Conservation (phyloP, 1,284 basidiomycete genomes). For the Afroboletus lepidellus region DNA sequence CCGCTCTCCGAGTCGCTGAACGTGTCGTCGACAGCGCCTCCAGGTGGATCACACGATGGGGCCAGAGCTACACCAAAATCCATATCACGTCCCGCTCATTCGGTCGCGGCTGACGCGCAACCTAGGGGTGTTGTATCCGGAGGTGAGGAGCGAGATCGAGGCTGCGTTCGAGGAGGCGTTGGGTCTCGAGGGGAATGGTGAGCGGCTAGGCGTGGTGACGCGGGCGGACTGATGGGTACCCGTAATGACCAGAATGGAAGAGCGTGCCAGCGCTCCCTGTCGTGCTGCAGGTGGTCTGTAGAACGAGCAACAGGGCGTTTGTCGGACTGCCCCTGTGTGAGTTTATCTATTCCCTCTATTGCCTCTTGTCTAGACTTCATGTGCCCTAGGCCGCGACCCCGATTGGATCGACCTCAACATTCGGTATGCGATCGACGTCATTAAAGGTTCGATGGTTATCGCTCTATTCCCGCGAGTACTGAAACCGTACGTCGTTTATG, state of each 20-base stretch:
- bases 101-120: constrained; percentile 32
- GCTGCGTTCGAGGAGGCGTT: constrained; percentile 30
- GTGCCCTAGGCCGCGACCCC: constrained; percentile 37
- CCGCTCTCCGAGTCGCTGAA: not conserved
- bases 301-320: constrained; percentile 38
- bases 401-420: constrained; percentile 39
- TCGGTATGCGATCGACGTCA: not conserved
- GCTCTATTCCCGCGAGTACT: not conserved
- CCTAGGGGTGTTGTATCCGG: constrained; percentile 24
- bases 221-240: no score
- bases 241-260: constrained; percentile 32
- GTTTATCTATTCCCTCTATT: not conserved
- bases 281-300: constrained; percentile 30
- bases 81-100: not conserved
- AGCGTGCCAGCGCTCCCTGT: constrained; percentile 18
- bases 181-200: constrained; percentile 17
- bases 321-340: constrained; percentile 43
- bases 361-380: not conserved
- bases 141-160: constrained; percentile 36
- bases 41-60: constrained; percentile 31
- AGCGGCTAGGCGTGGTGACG: not conserved
- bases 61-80: constrained; percentile 6
- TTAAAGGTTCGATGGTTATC: not conserved
- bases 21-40: constrained; percentile 1
- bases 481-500: not conserved